Percentiles rank a stretch among this genome's conserved stretches.
Evolutionary conservation across 345 rosid genomes (phyloP).

Genomic region (Melastoma malabathricum): DNA sequence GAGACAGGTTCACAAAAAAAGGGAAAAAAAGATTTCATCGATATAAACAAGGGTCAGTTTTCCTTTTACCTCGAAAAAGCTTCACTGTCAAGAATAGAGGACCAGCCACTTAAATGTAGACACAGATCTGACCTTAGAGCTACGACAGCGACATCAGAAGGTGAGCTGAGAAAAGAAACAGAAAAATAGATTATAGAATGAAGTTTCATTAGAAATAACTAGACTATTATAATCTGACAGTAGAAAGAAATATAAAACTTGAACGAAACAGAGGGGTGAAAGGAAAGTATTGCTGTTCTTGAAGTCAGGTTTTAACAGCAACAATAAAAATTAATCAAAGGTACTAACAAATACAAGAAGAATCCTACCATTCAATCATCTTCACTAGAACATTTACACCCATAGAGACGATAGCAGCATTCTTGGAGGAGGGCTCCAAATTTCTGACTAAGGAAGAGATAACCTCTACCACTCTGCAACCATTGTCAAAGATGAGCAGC

Average conservation of each 20-base stretch:
- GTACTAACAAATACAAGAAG: not conserved
- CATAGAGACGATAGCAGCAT: conserved; percentile 61
- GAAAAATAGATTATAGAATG: not conserved
- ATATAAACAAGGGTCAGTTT: not conserved
- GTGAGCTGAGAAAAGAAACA: conserved; percentile 31
- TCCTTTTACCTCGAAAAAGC: conserved; percentile 47
- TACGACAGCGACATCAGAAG: conserved; percentile 50
- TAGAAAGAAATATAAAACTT: no score
- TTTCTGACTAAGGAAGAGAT: conserved; percentile 52
- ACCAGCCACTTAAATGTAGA: conserved; percentile 33
- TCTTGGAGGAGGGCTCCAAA: conserved; percentile 33
- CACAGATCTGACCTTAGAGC: conserved; percentile 49
- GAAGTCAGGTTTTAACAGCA: no score
- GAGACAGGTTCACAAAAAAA: no score
- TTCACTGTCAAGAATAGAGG: conserved; percentile 27
- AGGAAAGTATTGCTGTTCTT: no score
- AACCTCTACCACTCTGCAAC: conserved; percentile 65
- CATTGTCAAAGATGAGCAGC: not conserved
- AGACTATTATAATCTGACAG: no score
- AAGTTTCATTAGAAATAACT: no score
- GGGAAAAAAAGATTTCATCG: no score
- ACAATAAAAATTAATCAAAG: conserved; percentile 1
- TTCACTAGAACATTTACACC: conserved; percentile 57
- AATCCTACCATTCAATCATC: conserved; percentile 60
- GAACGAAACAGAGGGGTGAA: no score